phyloP scores from a whole-genome alignment of 306 rosid genomes.

The Alnus rubra region DNA sequence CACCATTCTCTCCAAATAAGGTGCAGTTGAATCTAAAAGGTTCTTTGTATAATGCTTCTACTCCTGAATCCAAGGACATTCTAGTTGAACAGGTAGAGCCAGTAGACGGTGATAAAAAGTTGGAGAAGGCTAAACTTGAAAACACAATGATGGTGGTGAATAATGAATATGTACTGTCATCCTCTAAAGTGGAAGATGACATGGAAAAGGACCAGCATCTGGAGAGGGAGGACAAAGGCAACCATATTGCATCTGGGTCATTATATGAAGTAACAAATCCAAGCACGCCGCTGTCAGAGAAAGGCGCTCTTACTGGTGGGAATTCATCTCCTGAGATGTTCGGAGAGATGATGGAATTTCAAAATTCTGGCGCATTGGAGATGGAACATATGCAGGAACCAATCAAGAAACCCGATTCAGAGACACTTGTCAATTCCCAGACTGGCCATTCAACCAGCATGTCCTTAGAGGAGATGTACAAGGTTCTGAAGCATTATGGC shows the following conservation, averaged over 20 bases:
- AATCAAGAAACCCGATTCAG: constrained; percentile 33
- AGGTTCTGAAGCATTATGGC: constrained; percentile 57
- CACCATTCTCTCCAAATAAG: constrained; percentile 30
- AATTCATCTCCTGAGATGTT: constrained; percentile 25
- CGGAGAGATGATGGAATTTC: constrained; percentile 24
- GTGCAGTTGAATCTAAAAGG: constrained; percentile 31
- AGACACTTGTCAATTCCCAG: constrained; percentile 18
- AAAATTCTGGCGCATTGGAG: constrained; percentile 23
- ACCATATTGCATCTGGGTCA: constrained; percentile 4
- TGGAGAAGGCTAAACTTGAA: constrained; percentile 31
- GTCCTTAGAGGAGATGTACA: constrained; percentile 51
- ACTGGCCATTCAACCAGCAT: constrained; percentile 39
- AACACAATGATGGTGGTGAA: constrained; percentile 15
- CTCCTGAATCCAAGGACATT: constrained; percentile 30
- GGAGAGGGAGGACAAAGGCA: constrained; percentile 31
- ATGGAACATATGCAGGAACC: constrained; percentile 28
- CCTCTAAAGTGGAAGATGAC: constrained; percentile 22
- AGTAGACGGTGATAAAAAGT: constrained; percentile 16
- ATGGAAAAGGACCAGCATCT: constrained; percentile 28
- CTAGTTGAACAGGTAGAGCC: constrained; percentile 27
- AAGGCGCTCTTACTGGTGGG: constrained; percentile 23
- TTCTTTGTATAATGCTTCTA: constrained; percentile 32
- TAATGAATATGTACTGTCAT: constrained; percentile 34
- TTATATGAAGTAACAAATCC: constrained; percentile 27
- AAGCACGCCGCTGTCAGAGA: constrained; percentile 19